Base-by-base conservation (phyloP, 2,329 filamentous ascomycete species). In the Pseudodiploospora longispora region DNA sequence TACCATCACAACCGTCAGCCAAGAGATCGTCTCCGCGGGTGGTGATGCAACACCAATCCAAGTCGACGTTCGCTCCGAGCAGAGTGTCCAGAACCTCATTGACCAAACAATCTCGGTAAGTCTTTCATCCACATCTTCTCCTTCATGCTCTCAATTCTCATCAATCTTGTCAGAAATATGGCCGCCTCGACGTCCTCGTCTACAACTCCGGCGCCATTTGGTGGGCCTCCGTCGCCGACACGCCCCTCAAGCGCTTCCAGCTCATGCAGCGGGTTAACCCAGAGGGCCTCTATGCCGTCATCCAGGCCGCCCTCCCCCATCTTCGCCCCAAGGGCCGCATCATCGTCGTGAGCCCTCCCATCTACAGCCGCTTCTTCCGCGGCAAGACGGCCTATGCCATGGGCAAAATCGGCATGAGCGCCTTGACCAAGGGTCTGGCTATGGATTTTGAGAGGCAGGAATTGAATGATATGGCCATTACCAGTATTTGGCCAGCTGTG, bases 121-220 rank as follows among this genome's bases (percentile, higher is more conserved):
- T 33, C 4, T 27, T 31, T 33, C 28, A 32, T 30, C 30, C 10
- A 29, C 27, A 6, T 2, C 4, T 10, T 9, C 8, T 30, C 7
- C 6, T 19, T 30, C 35, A 5, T 35, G 32, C 29, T 19, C 19
- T 40, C 7, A 3, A 33, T 42, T 38, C 28, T 41, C 47, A 44
- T 7, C 12, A n/a, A 9, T 36, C 27, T 2, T 6, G 6, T 8
- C 51, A 78, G 55, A 68, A 62, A 4, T 83, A 84, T 54, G 72
- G 74, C 36, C 75, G 75, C 27, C 68, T 94, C 4, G 86, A 93
- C 58, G 82, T 84, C 1, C 65, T 94, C 3, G 63, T 93, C 40
- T 94, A 94, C 69, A 94, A 93, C 60, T 82, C 83, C 0, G 87
- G 87, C 35, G 87, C 87, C 3, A 89, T 94, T 52, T 93, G 83